phyloP scores from a whole-genome alignment of 192 early-diverging fungal genomes.

The Coemansia sp. region DNA sequence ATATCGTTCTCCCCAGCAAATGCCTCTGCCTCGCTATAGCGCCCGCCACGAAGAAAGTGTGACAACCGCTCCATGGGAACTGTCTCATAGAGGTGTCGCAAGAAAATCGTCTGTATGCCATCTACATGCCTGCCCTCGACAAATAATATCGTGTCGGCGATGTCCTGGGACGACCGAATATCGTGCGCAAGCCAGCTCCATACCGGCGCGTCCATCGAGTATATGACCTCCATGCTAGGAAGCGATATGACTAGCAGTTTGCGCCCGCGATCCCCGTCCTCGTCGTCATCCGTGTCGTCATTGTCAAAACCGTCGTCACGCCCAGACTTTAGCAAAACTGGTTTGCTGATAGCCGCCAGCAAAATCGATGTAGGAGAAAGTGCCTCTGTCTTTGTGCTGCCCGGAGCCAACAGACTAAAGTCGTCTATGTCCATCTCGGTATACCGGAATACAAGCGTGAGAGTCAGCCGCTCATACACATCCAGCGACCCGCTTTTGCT shows the following conservation, averaged over 20 bases:
- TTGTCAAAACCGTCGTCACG: conserved; percentile 8
- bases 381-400: background rate
- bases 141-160: conserved; percentile 38
- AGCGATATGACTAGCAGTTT: conserved; percentile 35
- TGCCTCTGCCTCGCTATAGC: conserved; percentile 36
- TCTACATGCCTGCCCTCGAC: conserved; percentile 27
- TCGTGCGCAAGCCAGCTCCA: conserved; percentile 41
- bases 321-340: conserved; percentile 3
- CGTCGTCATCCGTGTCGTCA: background rate
- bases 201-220: conserved; percentile 31
- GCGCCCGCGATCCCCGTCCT: conserved; percentile 8
- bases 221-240: conserved; percentile 23
- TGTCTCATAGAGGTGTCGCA: conserved; percentile 38
- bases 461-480: conserved; percentile 46
- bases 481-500: conserved; percentile 31
- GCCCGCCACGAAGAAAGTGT: conserved; percentile 35
- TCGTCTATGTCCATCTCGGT: conserved; percentile 22
- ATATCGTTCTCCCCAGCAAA: conserved; percentile 42
- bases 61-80: conserved; percentile 43
- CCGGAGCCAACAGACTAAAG: conserved; percentile 33
- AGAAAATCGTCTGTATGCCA: conserved; percentile 22
- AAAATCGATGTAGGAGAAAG: conserved; percentile 13
- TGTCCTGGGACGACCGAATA: conserved; percentile 21
- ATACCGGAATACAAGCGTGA: conserved; percentile 53
- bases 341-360: conserved; percentile 28